Base-by-base conservation (phyloP, 495 filamentous ascomycete species). In the Aspergillus olivimuriae region DNA sequence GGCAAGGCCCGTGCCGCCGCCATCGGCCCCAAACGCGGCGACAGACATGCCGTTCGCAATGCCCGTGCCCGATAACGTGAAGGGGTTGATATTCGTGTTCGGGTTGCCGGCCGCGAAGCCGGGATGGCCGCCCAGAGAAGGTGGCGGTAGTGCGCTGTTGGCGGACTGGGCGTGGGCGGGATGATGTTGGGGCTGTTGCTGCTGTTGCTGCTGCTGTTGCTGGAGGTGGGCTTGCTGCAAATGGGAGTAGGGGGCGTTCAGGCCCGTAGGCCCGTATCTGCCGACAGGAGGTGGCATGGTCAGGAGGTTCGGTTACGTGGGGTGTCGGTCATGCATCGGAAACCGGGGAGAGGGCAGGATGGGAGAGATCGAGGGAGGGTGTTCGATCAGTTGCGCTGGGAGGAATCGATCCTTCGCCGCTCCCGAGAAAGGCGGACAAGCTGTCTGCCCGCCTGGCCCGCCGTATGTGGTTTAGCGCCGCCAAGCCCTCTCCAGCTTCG, bases 1-100 rank as follows among this genome's bases (percentile, higher is more conserved):
- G n/a, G 78, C 90, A 30, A 96, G 76, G 1, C 89, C 88, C 2
- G 87, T 85, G 18, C 87, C 86, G 34, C 81, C 83, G 41, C 74
- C 79, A 48, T 82, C 76, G 16, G 74, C 43, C 57, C 70, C 75
- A 44, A 87, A 79, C 5, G 74, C 81, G 30, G 78, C 63, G 2
- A 75, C 65, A 0, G 66, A 62, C 47, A 80, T 67, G 21, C 74
- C 72, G 46, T 84, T 77, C 38, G 78, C 46, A 14, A 69, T 56
- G 3, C 60, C 74, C 36, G 69, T 72, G 35, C 74, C 74, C 4
- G 72, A 72, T 4, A 78, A 56, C 19, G 74, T 71, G 56, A 89
- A 89, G 0, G 82, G 82, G 48, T 82, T 86, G 50, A 77, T 75
- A 59, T 76, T 84, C 37, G 75, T 76, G 53, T 79, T 83, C 28